These are phyloP conservation scores for Dimocarpus longan DNA, from an alignment of 345 rosid genomes.

Conservation along the genomic window DNA sequence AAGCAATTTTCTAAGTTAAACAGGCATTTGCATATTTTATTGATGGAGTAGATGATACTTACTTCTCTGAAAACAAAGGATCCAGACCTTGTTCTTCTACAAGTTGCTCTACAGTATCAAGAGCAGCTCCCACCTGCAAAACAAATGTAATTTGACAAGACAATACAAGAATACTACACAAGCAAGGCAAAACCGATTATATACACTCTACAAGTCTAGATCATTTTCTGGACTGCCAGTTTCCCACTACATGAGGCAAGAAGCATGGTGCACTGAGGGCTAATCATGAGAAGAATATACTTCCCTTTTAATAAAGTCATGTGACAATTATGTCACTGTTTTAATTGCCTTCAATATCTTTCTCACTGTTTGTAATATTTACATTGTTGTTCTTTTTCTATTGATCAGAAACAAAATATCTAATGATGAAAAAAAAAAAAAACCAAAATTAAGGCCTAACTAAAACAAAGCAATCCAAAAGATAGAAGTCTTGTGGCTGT, in stretches of 20 bases:
- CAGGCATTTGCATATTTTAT: background rate
- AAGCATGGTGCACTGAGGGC: background rate
- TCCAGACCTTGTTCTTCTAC: constrained; percentile 77
- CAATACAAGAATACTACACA: background rate
- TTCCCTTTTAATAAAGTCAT: background rate
- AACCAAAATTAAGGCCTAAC: background rate
- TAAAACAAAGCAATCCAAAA: background rate
- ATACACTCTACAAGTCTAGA: background rate
- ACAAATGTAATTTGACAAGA: background rate
- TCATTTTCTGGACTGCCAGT: background rate
- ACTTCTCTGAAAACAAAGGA: constrained; percentile 69
- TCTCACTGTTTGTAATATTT: background rate
- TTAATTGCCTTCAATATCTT: background rate
- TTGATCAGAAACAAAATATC: background rate
- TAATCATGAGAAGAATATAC: background rate
- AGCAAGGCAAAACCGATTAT: background rate
- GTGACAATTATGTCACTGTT: background rate
- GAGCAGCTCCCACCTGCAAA: constrained; percentile 64
- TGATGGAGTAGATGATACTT: constrained; percentile 28
- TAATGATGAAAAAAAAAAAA: background rate
- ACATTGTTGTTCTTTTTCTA: background rate
- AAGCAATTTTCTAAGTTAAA: background rate
- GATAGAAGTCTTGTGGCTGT: background rate
- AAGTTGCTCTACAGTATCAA: constrained; percentile 68
- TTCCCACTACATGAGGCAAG: background rate